Conservation (phyloP, 2,329 filamentous ascomycete species). For the Aspergillus sp. region DNA sequence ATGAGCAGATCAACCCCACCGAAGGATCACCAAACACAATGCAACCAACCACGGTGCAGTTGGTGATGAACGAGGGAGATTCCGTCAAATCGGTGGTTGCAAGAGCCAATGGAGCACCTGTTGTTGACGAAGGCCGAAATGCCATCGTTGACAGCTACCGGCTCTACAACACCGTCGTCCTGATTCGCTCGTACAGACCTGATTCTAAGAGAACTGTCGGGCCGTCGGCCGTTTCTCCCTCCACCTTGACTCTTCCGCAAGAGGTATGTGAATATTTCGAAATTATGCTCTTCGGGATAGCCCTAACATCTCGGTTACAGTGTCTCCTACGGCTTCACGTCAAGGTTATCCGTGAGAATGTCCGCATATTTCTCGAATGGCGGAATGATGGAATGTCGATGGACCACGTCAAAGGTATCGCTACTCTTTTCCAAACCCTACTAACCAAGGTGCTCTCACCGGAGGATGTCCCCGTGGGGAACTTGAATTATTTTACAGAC, state of each 20-base stretch:
- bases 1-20: constrained; percentile 8
- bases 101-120: constrained; percentile 21
- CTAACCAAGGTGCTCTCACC: constrained; percentile 48
- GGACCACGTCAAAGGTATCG: constrained; percentile 46
- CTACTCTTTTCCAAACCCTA: constrained; percentile 55
- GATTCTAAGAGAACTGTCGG: constrained; percentile 14
- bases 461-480: constrained; percentile 44
- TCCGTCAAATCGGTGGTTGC: constrained; percentile 28
- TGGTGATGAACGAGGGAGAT: constrained; percentile 31
- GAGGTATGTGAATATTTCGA: constrained; percentile 22
- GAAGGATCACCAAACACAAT: constrained; percentile 12
- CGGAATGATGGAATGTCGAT: constrained; percentile 37
- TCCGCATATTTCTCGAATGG: constrained; percentile 41
- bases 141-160: constrained; percentile 16
- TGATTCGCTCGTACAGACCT: constrained; percentile 31
- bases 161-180: constrained; percentile 37
- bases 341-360: constrained; percentile 33
- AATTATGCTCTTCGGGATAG: too few relatives aligned
- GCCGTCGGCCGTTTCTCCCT: constrained; percentile 21
- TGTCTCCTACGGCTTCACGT: constrained; percentile 38
- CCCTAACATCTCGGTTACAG: constrained; percentile 14
- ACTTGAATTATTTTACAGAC: constrained; percentile 56
- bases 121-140: constrained; percentile 11
- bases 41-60: constrained; percentile 21
- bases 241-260: constrained; percentile 31